Evolutionary conservation across 768 basidiomycete genomes (phyloP), one percentile per base, ranked within the genome.

Genomic region (Tylopilus vinaceipallidus): DNA sequence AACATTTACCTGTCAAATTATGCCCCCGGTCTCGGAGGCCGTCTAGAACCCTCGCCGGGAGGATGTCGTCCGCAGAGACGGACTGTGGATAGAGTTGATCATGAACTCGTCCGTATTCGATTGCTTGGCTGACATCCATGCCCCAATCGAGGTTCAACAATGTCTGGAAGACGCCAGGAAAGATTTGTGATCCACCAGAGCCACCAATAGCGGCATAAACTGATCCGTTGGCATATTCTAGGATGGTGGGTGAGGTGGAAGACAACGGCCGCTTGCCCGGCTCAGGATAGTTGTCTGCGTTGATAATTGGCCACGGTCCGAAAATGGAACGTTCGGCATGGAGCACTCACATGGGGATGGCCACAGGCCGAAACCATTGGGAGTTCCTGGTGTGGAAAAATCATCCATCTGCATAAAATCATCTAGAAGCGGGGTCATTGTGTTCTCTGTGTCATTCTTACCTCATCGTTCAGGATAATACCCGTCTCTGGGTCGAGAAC

Each of bases 231-330:
- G 69, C 64, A 54, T 89, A 59, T 61, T 97, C 91, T 10, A 98
- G 65, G 53, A 98, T 92, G 0, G 82, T 81, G 0, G 95, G 88
- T 3, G 76, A 66, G 0, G 78, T 97, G 1, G 94, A 97, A 0
- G 94, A 97, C 20, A 98, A 68, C 0, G 95, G 91, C 3, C 93
- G 85, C 68, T 98, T 98, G 7, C 87, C 82, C 2, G 91, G 78
- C 54, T 82, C 84, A 6, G 95, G 93, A 58, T 90, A 95, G 66
- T 98, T 97, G 70, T 83, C 91, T 92, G 59, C 5, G 13, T 33
- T 35, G 46, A 26, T 12, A 20, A 33, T 49, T 6, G 10, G 54
- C 55, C 39, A 49, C 7, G 4, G 29, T 29, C 27, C 26, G 33
- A 45, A 41, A 40, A 44, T 16, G 17, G 34, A 20, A 19, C 19